Evolutionary conservation across 345 rosid species (phyloP).

Genomic region (Iberis pinnata): DNA sequence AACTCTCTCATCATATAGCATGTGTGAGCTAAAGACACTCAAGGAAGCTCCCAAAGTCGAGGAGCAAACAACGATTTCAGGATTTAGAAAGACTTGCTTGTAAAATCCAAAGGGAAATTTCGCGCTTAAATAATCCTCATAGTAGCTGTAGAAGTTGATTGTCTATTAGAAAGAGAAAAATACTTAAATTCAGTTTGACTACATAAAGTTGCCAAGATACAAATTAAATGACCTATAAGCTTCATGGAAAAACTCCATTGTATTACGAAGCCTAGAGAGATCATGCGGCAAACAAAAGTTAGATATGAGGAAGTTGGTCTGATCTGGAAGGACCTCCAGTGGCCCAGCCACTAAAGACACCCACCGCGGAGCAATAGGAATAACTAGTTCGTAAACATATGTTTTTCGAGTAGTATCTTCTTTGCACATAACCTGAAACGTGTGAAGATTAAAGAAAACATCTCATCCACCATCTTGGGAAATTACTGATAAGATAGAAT

Average conservation of each 20-base stretch:
- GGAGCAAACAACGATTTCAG: slow-evolving; percentile 76
- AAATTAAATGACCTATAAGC: slow-evolving; percentile 66
- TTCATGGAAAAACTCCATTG: slow-evolving; percentile 74
- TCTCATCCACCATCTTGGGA: slow-evolving; percentile 3
- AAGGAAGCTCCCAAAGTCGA: slow-evolving; percentile 73
- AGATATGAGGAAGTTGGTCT: slow-evolving; percentile 51
- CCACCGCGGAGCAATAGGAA: slow-evolving; percentile 75
- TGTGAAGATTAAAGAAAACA: not conserved
- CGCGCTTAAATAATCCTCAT: slow-evolving; percentile 79
- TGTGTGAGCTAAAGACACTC: slow-evolving; percentile 69
- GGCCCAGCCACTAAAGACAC: slow-evolving; percentile 90
- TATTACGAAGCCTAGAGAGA: slow-evolving; percentile 56
- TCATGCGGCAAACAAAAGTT: slow-evolving; percentile 69
- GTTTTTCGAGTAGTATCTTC: slow-evolving; percentile 85
- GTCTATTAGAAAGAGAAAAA: slow-evolving; percentile 16
- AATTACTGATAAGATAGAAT: slow-evolving; percentile 3
- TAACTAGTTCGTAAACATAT: slow-evolving; percentile 71
- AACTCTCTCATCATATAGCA: slow-evolving; percentile 78
- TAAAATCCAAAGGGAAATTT: slow-evolving; percentile 90
- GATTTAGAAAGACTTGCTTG: slow-evolving; percentile 83
- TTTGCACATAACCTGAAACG: slow-evolving; percentile 72
- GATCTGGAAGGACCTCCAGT: slow-evolving; percentile 75
- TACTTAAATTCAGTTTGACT: slow-evolving; percentile 8
- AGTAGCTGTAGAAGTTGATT: slow-evolving; percentile 52
- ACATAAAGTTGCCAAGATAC: slow-evolving; percentile 1